Evolutionary conservation across 2,329 filamentous ascomycete species (phyloP).

Genomic region (Gyromitra esculenta): DNA sequence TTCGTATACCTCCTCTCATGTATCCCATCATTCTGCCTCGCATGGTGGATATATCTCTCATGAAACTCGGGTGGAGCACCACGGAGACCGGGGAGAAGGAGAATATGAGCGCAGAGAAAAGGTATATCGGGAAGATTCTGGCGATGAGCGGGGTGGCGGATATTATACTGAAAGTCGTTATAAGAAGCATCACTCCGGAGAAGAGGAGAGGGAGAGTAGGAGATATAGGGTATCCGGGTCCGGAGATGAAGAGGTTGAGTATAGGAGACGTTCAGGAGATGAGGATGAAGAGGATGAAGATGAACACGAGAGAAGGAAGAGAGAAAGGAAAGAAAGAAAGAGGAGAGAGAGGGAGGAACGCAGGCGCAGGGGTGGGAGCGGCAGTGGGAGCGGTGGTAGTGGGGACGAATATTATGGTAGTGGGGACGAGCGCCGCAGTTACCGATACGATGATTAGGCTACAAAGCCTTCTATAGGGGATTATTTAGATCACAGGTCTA

Average conservation of each 20-base stretch:
- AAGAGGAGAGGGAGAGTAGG: slow-evolving; percentile 12
- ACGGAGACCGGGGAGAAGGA: slow-evolving; percentile 23
- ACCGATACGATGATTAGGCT: slow-evolving; percentile 9
- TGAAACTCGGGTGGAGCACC: slow-evolving; percentile 30
- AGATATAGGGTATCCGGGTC: slow-evolving; percentile 45
- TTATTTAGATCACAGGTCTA: background rate
- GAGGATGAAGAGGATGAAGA: slow-evolving; percentile 50
- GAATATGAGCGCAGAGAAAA: slow-evolving; percentile 51
- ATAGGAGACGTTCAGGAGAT: slow-evolving; percentile 30
- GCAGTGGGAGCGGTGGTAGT: background rate
- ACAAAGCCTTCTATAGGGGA: background rate
- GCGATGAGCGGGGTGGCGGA: slow-evolving; percentile 51
- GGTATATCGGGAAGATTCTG: slow-evolving; percentile 49
- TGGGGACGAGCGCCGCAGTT: slow-evolving; percentile 21
- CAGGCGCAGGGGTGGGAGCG: slow-evolving; percentile 19
- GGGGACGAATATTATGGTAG: slow-evolving; percentile 42
- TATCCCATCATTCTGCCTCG: slow-evolving; percentile 23
- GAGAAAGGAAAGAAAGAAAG: slow-evolving; percentile 43
- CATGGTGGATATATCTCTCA: slow-evolving; percentile 23
- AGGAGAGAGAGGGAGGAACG: slow-evolving; percentile 31
- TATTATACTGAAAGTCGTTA: slow-evolving; percentile 44
- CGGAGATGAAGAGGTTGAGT: slow-evolving; percentile 41
- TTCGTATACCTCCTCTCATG: slow-evolving; percentile 38
- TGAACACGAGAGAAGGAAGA: slow-evolving; percentile 43
- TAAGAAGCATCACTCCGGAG: slow-evolving; percentile 44